Evolutionary conservation across 257 asterid genomes (phyloP).

Genomic region (Buddleja alternifolia): DNA sequence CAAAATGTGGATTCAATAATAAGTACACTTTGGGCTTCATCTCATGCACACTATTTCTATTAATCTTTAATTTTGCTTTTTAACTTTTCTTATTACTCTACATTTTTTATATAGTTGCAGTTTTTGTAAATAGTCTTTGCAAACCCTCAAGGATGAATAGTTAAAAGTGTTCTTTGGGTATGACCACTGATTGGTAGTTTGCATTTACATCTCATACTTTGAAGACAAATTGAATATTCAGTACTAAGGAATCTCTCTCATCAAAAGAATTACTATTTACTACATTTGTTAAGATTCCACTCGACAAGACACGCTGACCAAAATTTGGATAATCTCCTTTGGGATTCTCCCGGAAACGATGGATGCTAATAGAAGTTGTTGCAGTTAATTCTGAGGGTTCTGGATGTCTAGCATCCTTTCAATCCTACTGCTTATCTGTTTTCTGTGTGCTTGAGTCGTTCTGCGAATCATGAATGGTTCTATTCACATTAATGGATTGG

Average conservation of each 20-base stretch:
- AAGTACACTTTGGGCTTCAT: slow-evolving; percentile 11
- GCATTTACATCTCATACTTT: neutral
- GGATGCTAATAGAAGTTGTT: no score
- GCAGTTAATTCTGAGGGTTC: no score
- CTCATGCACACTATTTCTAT: neutral
- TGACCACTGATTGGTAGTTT: neutral
- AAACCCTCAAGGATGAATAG: neutral
- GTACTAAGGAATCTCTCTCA: no score
- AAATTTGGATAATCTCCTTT: neutral
- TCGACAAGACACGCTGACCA: no score
- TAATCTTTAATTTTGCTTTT: neutral
- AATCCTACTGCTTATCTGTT: no score
- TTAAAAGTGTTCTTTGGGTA: slow-evolving; percentile 4
- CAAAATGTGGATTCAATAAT: slow-evolving; percentile 12
- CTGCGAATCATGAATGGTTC: neutral
- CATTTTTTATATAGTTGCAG: neutral
- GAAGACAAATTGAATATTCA: slow-evolving; percentile 1
- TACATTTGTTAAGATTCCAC: no score
- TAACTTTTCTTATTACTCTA: neutral
- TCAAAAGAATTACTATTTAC: no score
- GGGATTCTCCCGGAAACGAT: no score
- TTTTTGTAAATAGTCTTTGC: neutral
- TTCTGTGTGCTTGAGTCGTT: neutral
- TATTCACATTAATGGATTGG: neutral
- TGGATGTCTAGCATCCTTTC: no score